Base-by-base conservation (phyloP, 129 eudicot species). In the Escallonia rubra region DNA sequence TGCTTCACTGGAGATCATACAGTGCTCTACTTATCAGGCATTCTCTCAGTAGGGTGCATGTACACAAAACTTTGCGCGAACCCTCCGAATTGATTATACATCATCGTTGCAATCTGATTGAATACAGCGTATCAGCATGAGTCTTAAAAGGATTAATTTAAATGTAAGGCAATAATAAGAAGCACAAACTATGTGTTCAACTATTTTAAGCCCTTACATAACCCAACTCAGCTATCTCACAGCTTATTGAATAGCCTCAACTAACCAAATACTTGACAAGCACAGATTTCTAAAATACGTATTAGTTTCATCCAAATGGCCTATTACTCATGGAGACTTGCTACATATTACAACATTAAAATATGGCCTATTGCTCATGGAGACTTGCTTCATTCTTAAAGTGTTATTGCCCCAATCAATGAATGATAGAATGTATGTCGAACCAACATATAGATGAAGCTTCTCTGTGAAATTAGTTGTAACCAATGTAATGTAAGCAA, bases 71-170 rank as follows among this genome's bases (percentile, higher is more conserved):
- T 76, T 73, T 65, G 69, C 83, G 65, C 40, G 79, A 75, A 73
- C 84, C 88, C 63, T 80, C 81, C 66, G 68, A 51, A 80, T 73
- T 81, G 95, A 84, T 90, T 91, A 90, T 82, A 80, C 89, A 80
- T 85, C 95, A 73, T 90, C 91, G 63, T 79, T 90, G 89, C 87
- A 67, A 90, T 82, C 97, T 90, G 95, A 79, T 78, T 82, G 82
- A 82, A 84, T 76, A 85, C 67, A 82, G 70, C 57, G 66, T 64
- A 86, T 90, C 82, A 90, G 88, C 69, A 77, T 72, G 73, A 77
- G 65, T 56, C 82, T 68, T 65, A 48, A 43, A 76, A 55, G 66
- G 76, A 64, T 69, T 47, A 61, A 59, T 70, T 76, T 14, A 13
- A 73, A 57, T 13, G 41, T 53, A 49, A 16, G 52, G 60, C 57